A percentile compares a stretch with the other conserved stretches of the same genome.
Conservation (phyloP, 805 yeast genomes). For the Candida sithepensis region DNA sequence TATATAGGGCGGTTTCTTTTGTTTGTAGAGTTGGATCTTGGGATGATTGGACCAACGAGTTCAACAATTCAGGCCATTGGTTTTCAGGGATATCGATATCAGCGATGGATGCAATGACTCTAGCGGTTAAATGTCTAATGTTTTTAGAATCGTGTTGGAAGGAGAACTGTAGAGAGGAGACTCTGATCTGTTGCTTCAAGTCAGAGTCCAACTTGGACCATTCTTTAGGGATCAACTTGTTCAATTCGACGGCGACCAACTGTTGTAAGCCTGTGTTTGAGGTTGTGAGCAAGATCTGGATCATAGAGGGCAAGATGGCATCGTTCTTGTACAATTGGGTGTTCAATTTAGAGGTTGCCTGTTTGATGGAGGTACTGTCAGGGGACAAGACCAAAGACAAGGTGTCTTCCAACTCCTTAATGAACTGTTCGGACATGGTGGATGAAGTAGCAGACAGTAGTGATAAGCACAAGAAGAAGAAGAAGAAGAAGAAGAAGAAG, state of each 20-base stretch:
- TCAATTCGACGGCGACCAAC: constrained; percentile 94
- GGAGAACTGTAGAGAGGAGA: constrained; percentile 64
- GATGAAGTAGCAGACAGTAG: not conserved
- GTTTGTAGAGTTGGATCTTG: constrained; percentile 44
- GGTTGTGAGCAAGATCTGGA: constrained; percentile 74
- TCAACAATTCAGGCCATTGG: constrained; percentile 75
- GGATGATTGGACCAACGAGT: constrained; percentile 65
- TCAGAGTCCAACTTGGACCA: constrained; percentile 59
- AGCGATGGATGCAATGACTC: constrained; percentile 85
- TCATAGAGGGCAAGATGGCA: constrained; percentile 72
- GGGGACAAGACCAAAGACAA: constrained; percentile 77
- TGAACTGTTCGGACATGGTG: constrained; percentile 41
- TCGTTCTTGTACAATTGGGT: constrained; percentile 71
- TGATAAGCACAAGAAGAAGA: not conserved
- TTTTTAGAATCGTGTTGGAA: constrained; percentile 57
- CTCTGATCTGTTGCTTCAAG: constrained; percentile 59
- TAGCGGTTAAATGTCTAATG: constrained; percentile 84
- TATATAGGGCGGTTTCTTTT: constrained; percentile 81
- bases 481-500: not conserved
- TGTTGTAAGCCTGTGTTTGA: constrained; percentile 73
- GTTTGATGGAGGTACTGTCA: constrained; percentile 75
- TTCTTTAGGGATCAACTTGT: constrained; percentile 70
- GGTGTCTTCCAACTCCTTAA: constrained; percentile 71
- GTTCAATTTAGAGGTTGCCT: constrained; percentile 72
- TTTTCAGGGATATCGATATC: constrained; percentile 62